These are phyloP conservation scores for Aspergillus costaricaensis DNA, from an alignment of 2,329 filamentous ascomycete species.

Conservation along the genomic window DNA sequence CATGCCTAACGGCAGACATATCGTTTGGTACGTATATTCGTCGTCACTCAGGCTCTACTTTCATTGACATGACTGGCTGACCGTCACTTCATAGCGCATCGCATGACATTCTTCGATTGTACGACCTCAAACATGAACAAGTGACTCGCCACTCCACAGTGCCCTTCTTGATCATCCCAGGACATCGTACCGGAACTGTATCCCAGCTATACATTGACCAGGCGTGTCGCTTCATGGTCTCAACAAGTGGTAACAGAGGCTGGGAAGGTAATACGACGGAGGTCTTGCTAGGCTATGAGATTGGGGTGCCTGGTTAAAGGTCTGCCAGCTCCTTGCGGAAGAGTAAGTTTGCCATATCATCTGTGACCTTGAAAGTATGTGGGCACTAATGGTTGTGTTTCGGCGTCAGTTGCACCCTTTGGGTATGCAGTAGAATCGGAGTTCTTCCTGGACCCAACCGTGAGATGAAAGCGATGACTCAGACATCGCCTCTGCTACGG, in stretches of 20 bases:
- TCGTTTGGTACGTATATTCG: conserved; percentile 70
- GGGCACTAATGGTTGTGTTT: too few species aligned
- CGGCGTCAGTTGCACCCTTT: too few species aligned
- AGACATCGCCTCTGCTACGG: neutral
- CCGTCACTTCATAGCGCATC: conserved; percentile 65
- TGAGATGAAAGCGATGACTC: too few species aligned
- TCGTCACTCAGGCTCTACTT: neutral
- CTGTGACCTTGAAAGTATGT: too few species aligned
- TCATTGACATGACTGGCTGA: neutral
- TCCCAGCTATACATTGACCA: conserved; percentile 84
- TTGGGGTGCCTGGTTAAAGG: conserved; percentile 52
- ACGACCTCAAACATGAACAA: conserved; percentile 74
- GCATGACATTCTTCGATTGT: conserved; percentile 89
- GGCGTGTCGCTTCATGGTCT: conserved; percentile 86
- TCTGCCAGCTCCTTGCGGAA: neutral
- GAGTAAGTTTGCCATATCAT: too few species aligned
- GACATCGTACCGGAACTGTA: conserved; percentile 84
- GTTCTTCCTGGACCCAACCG: too few species aligned
- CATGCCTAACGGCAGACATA: conserved; percentile 90
- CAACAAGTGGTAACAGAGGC: conserved; percentile 84
- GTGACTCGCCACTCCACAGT: conserved; percentile 73
- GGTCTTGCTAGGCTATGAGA: conserved; percentile 92
- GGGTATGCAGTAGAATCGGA: too few species aligned
- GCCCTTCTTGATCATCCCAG: conserved; percentile 94
- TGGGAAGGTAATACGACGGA: conserved; percentile 94